These are phyloP conservation scores for Penicillium salamii DNA, from an alignment of 495 filamentous ascomycete species.

Conservation along the genomic window DNA sequence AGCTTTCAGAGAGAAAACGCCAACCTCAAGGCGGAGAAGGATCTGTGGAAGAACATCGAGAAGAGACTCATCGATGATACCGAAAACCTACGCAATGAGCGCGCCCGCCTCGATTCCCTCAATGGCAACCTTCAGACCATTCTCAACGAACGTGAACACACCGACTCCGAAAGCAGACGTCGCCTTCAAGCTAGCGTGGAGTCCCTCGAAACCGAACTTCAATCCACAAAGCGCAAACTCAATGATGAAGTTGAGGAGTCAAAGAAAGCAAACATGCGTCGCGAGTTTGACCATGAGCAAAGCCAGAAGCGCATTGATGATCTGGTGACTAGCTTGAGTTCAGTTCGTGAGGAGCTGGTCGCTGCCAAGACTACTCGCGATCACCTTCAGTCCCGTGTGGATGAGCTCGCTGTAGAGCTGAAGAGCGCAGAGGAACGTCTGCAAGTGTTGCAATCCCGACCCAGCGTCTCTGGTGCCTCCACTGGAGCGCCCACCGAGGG, in stretches of 20 bases:
- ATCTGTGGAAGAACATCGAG: constrained; percentile 87
- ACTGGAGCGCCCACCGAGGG: constrained; percentile 22
- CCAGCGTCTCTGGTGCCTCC: constrained; percentile 52
- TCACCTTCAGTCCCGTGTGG: constrained; percentile 79
- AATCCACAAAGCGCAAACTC: constrained; percentile 75
- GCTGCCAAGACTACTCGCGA: constrained; percentile 81
- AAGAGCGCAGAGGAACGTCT: constrained; percentile 82
- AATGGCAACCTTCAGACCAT: constrained; percentile 79
- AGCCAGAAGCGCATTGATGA: constrained; percentile 87
- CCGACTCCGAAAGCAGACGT: constrained; percentile 75
- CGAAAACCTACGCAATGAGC: constrained; percentile 78
- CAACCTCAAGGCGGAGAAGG: constrained; percentile 90
- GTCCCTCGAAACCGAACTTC: constrained; percentile 71
- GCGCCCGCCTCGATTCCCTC: constrained; percentile 71
- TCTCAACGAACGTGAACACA: constrained; percentile 84
- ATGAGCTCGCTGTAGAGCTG: constrained; percentile 84
- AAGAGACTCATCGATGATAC: constrained; percentile 83
- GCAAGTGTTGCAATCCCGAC: constrained; percentile 70
- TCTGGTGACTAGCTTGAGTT: constrained; percentile 70
- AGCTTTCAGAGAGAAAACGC: constrained; percentile 87
- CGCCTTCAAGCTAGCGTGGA: constrained; percentile 75
- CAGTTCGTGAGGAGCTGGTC: constrained; percentile 77
- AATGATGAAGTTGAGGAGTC: constrained; percentile 78
- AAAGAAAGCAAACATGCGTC: constrained; percentile 72
- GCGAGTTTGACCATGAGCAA: constrained; percentile 85